phyloP scores from a whole-genome alignment of 768 basidiomycete genomes.

The Hirschioporus abietinus region DNA sequence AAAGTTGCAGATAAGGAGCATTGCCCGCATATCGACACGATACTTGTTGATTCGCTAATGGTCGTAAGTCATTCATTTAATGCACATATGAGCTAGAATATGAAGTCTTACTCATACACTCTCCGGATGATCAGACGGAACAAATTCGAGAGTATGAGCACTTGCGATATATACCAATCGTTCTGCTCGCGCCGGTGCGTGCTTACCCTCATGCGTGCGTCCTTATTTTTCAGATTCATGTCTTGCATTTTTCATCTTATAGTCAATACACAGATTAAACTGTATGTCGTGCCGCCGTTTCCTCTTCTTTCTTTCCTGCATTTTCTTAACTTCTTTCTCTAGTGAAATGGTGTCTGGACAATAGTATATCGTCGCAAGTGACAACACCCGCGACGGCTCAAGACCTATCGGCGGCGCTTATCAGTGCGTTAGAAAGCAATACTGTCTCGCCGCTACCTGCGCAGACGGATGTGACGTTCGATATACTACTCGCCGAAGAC shows the following conservation, averaged over 20 bases:
- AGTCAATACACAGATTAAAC: constrained; percentile 66
- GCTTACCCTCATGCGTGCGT: background rate
- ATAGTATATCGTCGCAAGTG: constrained; percentile 92
- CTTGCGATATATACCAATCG: constrained; percentile 93
- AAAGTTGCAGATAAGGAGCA: constrained; percentile 78
- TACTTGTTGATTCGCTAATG: constrained; percentile 84
- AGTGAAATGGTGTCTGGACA: constrained; percentile 97
- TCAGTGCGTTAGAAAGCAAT: constrained; percentile 92
- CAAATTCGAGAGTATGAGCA: constrained; percentile 88
- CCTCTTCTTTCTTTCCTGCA: constrained; percentile 12
- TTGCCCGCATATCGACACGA: constrained; percentile 88
- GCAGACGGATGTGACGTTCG: constrained; percentile 81
- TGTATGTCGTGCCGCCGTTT: constrained; percentile 39
- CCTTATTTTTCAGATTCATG: background rate
- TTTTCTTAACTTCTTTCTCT: constrained; percentile 19
- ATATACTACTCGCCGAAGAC: constrained; percentile 95
- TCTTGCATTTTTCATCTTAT: constrained; percentile 10
- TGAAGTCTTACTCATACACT: constrained; percentile 1
- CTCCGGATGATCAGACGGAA: constrained; percentile 57
- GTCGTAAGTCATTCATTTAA: constrained; percentile 51
- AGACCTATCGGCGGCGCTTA: constrained; percentile 87
- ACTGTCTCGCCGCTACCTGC: constrained; percentile 85
- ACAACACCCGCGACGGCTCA: constrained; percentile 85
- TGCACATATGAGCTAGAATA: background rate
- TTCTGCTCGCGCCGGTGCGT: constrained; percentile 70